Percentiles rank a stretch among this genome's conserved stretches.
Evolutionary conservation across 768 basidiomycete species (phyloP).

Genomic region (Fibroporia radiculosa): DNA sequence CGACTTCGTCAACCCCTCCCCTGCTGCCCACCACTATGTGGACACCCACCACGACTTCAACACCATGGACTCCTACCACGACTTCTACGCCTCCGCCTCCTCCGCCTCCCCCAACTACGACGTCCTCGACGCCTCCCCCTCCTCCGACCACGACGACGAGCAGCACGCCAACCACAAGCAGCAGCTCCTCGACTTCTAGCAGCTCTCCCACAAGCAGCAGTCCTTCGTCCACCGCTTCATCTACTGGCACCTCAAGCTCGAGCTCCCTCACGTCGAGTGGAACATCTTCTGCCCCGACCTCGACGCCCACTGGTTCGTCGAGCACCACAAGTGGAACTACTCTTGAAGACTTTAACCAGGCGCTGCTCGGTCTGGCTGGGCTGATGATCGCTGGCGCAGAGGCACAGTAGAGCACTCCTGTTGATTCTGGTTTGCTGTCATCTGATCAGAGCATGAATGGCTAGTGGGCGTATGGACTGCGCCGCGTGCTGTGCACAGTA

Average conservation of each 20-base stretch:
- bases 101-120: slow-evolving; percentile 12
- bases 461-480: no score
- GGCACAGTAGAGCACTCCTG: neutral
- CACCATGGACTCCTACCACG: slow-evolving; percentile 9
- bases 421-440: no score
- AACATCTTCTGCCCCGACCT: slow-evolving; percentile 5
- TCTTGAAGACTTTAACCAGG: slow-evolving; percentile 19
- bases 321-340: neutral
- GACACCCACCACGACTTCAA: slow-evolving; percentile 19
- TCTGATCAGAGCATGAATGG: no score
- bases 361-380: slow-evolving; percentile 20
- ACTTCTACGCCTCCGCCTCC: slow-evolving; percentile 12
- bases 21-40: slow-evolving; percentile 6
- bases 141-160: slow-evolving; percentile 6
- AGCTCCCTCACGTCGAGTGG: slow-evolving; percentile 11
- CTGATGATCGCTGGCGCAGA: slow-evolving; percentile 17
- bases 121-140: slow-evolving; percentile 10
- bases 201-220: slow-evolving; percentile 7
- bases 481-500: no score
- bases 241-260: slow-evolving; percentile 3
- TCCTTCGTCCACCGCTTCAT: neutral
- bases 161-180: slow-evolving; percentile 7
- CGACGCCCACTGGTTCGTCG: neutral
- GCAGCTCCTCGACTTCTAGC: slow-evolving; percentile 1
- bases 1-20: slow-evolving; percentile 10